These are phyloP conservation scores for Puccinellia tenuiflora DNA, from an alignment of 176 grass and related monocot genomes.

Conservation along the genomic window DNA sequence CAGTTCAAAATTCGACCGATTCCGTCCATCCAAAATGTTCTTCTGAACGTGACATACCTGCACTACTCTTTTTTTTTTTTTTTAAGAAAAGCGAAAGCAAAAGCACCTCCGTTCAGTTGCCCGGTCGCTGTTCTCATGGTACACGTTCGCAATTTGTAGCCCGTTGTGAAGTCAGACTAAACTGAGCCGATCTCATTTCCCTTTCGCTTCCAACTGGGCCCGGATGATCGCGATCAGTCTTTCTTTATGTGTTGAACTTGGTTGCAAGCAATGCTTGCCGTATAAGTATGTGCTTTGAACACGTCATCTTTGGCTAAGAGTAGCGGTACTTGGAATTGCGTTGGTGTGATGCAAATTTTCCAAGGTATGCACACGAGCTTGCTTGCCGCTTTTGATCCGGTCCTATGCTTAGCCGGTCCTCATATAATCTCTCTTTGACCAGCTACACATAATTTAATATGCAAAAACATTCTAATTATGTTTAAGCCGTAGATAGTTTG, in stretches of 20 bases:
- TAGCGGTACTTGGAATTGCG: neutral
- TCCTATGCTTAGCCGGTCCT: neutral
- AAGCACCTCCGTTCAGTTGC: constrained; percentile 22
- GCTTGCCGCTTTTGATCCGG: neutral
- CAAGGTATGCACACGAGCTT: neutral
- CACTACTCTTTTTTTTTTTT: too few species aligned
- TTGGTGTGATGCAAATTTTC: neutral
- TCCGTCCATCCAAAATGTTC: too few species aligned
- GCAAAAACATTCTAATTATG: too few species aligned
- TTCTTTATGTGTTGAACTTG: neutral
- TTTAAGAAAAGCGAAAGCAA: neutral
- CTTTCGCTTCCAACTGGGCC: neutral
- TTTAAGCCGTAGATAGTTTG: too few species aligned
- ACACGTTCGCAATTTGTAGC: neutral
- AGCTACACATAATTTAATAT: neutral
- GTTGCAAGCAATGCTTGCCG: neutral
- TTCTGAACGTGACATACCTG: neutral
- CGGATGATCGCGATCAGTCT: neutral
- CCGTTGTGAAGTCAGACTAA: neutral
- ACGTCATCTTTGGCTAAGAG: neutral
- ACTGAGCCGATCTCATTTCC: neutral
- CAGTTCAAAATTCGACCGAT: too few species aligned
- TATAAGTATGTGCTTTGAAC: neutral
- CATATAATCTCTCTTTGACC: neutral
- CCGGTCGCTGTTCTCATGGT: neutral